Percentiles rank a stretch among this genome's conserved stretches.
phyloP scores from a whole-genome alignment of 1,284 basidiomycete genomes.

The Microstroma glucosiphilum region DNA sequence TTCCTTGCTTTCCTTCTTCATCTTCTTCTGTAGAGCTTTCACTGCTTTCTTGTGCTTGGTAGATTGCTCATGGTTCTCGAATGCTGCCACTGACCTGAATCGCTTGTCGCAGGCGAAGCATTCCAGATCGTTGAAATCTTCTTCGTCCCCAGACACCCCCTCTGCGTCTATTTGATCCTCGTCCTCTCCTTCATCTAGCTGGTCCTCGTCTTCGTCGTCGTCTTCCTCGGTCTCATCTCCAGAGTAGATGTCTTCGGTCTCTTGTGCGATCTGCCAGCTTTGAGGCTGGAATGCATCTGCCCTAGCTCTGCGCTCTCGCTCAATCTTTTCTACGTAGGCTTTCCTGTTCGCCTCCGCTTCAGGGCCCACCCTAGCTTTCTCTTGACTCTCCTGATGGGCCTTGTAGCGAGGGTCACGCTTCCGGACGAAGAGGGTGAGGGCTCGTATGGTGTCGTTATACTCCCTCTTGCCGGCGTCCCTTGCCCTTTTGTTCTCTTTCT shows the following conservation, averaged over 20 bases:
- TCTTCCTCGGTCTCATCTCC: conserved; percentile 1
- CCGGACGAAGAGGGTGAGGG: conserved; percentile 72
- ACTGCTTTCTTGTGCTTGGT: conserved; percentile 75
- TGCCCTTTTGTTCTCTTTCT: conserved; percentile 89
- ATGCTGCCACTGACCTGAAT: conserved; percentile 86
- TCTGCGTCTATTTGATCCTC: conserved; percentile 10
- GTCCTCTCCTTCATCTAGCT: conserved; percentile 10
- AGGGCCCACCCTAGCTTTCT: conserved; percentile 56
- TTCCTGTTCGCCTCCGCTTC: conserved; percentile 67
- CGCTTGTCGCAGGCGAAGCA: conserved; percentile 91
- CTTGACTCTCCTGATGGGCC: conserved; percentile 48
- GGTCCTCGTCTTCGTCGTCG: conserved; percentile 19
- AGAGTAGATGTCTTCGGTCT: conserved; percentile 8
- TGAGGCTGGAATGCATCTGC: conserved; percentile 59
- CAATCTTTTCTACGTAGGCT: conserved; percentile 40
- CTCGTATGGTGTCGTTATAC: conserved; percentile 85
- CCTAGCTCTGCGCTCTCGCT: conserved; percentile 54
- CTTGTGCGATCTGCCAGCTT: conserved; percentile 31
- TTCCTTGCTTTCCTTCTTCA: conserved; percentile 69
- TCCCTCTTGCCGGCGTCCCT: conserved; percentile 80
- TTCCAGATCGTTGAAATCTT: conserved; percentile 61
- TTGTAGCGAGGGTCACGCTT: conserved; percentile 92
- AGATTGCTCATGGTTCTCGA: conserved; percentile 92
- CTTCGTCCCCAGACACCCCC: conserved; percentile 7
- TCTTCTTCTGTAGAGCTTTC: conserved; percentile 61